Evolutionary conservation across 2,329 filamentous ascomycete species (phyloP), one percentile per base, ranked within the genome.

Genomic region (Aspergillus quadricinctus): DNA sequence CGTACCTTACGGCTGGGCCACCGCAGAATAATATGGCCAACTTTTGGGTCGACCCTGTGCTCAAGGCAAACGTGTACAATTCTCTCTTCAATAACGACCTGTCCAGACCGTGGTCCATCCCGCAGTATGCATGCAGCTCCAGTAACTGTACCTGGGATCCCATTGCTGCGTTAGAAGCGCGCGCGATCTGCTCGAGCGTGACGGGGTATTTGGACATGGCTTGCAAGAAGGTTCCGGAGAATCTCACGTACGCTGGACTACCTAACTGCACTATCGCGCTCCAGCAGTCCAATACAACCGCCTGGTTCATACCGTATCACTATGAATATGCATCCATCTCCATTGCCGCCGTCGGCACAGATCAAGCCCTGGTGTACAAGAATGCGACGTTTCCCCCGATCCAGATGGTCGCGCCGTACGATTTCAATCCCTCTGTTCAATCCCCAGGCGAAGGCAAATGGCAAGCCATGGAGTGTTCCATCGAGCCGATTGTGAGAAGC

Each of bases 81-180:
- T 46, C 56, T 1, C 52, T 61, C 11, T 57, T 55, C 29, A 57
- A 53, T 21, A 54, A 29, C 7, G 58, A 61, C 21, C 19, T 23
- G 3, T 48, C 51, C 1, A 46, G 51, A 3, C 49, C 58, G 4
- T 61, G 58, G 58, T 43, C 54, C 6, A 56, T n/a, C 8, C 58
- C 56, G 1, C 31, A 54, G 6, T 57, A 58, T n/a, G 48, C 48
- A 11, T 61, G 58, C 28, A 55, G 35, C 11, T 48, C 58, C 0
- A 49, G 56, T 2, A 58, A 61, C 21, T 61, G 58, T 37, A 58
- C 56, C 23, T 61, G 58, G 58, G 56, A 56, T 48, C 56, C 56
- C 7, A 37, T 56, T 2, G 40, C 51, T 3, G 14, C 50, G 1
- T 14, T 58, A 10, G 48, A 55, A 35, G 48, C 43, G 17, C 50